Conservation (phyloP, 805 yeast genomes). For the Hemisphaericaspora nanyangensis region DNA sequence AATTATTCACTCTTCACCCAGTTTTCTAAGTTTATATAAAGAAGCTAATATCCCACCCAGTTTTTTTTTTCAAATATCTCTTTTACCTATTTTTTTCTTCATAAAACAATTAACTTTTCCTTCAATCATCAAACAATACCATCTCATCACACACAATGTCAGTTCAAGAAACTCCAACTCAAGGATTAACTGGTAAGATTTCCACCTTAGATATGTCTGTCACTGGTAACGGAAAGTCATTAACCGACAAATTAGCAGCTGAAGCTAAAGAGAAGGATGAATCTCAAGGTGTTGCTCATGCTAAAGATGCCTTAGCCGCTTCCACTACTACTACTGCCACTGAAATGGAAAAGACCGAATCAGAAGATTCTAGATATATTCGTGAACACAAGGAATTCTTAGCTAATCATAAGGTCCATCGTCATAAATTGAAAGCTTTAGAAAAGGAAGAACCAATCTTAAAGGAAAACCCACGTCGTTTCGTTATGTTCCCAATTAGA, state of each 20-base stretch:
- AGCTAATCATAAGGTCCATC: slow-evolving; percentile 60
- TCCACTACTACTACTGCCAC: slow-evolving; percentile 1
- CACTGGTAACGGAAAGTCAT: slow-evolving; percentile 27
- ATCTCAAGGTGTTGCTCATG: slow-evolving; percentile 17
- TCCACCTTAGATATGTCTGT: slow-evolving; percentile 34
- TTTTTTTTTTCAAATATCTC: neutral
- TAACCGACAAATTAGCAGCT: slow-evolving; percentile 42
- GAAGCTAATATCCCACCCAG: neutral
- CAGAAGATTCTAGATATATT: slow-evolving; percentile 18
- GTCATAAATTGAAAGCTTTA: slow-evolving; percentile 65
- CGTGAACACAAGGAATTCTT: slow-evolving; percentile 54
- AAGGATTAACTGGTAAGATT: slow-evolving; percentile 44
- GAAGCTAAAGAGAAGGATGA: slow-evolving; percentile 34
- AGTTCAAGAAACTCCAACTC: slow-evolving; percentile 57
- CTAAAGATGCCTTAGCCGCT: slow-evolving; percentile 1
- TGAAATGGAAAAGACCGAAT: slow-evolving; percentile 16
- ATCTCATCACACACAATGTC: slow-evolving; percentile 36
- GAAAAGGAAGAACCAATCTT: slow-evolving; percentile 90
- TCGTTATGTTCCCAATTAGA: slow-evolving; percentile 92
- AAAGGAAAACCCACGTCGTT: slow-evolving; percentile 79
- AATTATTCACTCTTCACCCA: too few species aligned
- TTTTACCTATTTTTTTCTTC: too few species aligned
- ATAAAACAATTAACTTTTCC: neutral
- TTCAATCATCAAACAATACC: neutral
- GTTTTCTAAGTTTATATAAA: neutral